phyloP scores from a whole-genome alignment of 306 rosid species.

The Quercus gilva region DNA sequence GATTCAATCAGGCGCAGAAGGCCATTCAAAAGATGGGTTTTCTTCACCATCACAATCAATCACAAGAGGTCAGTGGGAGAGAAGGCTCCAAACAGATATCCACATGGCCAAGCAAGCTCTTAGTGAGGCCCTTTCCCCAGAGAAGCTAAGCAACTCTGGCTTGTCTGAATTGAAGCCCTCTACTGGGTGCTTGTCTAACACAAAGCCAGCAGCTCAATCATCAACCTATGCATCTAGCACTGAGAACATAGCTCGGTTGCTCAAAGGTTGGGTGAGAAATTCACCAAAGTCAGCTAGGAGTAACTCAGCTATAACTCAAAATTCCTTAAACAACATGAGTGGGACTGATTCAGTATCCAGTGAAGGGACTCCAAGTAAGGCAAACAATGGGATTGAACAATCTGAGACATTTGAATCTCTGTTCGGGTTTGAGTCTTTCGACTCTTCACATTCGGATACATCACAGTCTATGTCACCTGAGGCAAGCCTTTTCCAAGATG shows the following conservation, averaged over 20 bases:
- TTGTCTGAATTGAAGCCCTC: conserved; percentile 29
- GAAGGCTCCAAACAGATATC: conserved; percentile 87
- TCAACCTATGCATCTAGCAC: conserved; percentile 52
- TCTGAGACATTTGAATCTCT: conserved; percentile 45
- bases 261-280: conserved; percentile 45
- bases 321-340: conserved; percentile 26
- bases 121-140: conserved; percentile 68
- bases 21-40: conserved; percentile 24
- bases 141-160: conserved; percentile 19
- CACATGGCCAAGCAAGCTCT: conserved; percentile 81
- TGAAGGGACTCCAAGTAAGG: conserved; percentile 34
- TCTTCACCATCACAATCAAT: conserved; percentile 43
- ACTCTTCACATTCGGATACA: conserved; percentile 60
- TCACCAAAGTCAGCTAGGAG: conserved; percentile 27
- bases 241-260: conserved; percentile 48
- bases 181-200: background rate
- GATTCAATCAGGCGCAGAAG: conserved; percentile 34
- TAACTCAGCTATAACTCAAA: conserved; percentile 28
- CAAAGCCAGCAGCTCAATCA: background rate
- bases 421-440: conserved; percentile 58
- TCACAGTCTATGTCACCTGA: conserved; percentile 60
- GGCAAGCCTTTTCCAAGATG: conserved; percentile 49
- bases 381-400: conserved; percentile 24
- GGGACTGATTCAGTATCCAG: conserved; percentile 53
- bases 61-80: conserved; percentile 94